These are phyloP conservation scores for Waltergamsia citrina DNA, from an alignment of 2,329 filamentous ascomycete species.

Conservation along the genomic window DNA sequence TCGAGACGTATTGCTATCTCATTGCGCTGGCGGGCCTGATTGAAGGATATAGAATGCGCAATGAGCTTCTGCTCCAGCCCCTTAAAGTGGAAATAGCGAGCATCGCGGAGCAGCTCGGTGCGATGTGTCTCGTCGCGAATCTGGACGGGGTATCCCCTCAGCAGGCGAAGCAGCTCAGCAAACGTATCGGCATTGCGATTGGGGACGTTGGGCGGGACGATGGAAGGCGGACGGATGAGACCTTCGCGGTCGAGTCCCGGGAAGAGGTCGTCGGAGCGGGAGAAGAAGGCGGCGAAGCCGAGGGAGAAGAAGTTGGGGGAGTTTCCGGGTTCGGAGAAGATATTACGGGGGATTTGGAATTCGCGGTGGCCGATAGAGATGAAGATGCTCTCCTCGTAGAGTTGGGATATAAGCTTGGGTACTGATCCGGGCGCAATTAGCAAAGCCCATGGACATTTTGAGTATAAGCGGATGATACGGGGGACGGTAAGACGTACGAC, in stretches of 20 bases:
- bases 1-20: slow-evolving; percentile 77
- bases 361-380: slow-evolving; percentile 80
- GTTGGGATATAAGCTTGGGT: slow-evolving; percentile 78
- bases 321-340: slow-evolving; percentile 79
- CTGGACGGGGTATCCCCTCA: slow-evolving; percentile 74
- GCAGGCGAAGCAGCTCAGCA: slow-evolving; percentile 67
- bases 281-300: slow-evolving; percentile 83
- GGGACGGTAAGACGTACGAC: slow-evolving; percentile 40
- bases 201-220: slow-evolving; percentile 72
- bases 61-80: slow-evolving; percentile 84
- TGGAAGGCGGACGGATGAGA: slow-evolving; percentile 77
- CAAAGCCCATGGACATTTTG: background rate
- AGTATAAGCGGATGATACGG: background rate
- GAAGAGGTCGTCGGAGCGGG: slow-evolving; percentile 68
- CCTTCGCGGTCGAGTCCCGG: slow-evolving; percentile 72
- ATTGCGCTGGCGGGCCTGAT: slow-evolving; percentile 53
- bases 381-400: slow-evolving; percentile 87
- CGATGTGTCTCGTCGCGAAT: slow-evolving; percentile 72
- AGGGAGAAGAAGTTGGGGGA: slow-evolving; percentile 94
- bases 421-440: slow-evolving; percentile 36
- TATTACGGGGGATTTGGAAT: slow-evolving; percentile 82
- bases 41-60: slow-evolving; percentile 65
- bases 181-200: slow-evolving; percentile 79
- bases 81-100: slow-evolving; percentile 87
- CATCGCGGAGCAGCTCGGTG: slow-evolving; percentile 69